Evolutionary conservation across 192 early-diverging fungal genomes (phyloP).

Genomic region (Chytriomyces sp.): DNA sequence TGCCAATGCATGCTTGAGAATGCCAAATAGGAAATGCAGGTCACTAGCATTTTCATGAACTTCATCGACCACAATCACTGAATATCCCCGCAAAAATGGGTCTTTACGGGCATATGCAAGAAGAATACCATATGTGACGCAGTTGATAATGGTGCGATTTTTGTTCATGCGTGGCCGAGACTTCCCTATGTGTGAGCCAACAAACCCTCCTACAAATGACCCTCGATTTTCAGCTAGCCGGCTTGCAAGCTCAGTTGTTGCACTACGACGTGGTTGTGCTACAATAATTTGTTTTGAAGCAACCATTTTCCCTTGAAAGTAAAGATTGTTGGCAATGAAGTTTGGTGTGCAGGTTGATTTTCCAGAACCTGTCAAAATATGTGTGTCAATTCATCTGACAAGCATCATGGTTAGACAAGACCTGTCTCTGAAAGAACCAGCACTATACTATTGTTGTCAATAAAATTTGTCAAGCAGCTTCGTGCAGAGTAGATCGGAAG

Average conservation of each 20-base stretch:
- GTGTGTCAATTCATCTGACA: not conserved
- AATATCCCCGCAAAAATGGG: constrained; percentile 14
- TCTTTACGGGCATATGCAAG: constrained; percentile 24
- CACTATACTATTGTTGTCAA: not conserved
- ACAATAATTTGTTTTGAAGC: constrained; percentile 32
- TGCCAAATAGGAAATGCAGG: constrained; percentile 31
- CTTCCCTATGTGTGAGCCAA: constrained; percentile 38
- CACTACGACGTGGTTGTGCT: constrained; percentile 39
- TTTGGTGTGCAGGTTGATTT: constrained; percentile 36
- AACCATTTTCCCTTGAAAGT: constrained; percentile 14
- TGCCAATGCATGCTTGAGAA: constrained; percentile 26
- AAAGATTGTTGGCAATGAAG: constrained; percentile 31
- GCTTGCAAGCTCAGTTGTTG: constrained; percentile 36
- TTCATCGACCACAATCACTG: constrained; percentile 36
- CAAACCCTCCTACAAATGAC: constrained; percentile 16
- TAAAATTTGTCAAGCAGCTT: constrained; percentile 3
- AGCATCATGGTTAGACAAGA: not conserved
- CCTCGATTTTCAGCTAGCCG: constrained; percentile 17
- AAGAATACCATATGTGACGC: constrained; percentile 41
- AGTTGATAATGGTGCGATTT: constrained; percentile 29
- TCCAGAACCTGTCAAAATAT: constrained; percentile 17
- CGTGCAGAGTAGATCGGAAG: constrained; percentile 30
- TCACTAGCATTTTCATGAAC: constrained; percentile 32
- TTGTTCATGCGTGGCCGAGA: constrained; percentile 14
- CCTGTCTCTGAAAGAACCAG: constrained; percentile 27